Evolutionary conservation across 192 early-diverging fungal genomes (phyloP).

Genomic region (Backusella australiensis): DNA sequence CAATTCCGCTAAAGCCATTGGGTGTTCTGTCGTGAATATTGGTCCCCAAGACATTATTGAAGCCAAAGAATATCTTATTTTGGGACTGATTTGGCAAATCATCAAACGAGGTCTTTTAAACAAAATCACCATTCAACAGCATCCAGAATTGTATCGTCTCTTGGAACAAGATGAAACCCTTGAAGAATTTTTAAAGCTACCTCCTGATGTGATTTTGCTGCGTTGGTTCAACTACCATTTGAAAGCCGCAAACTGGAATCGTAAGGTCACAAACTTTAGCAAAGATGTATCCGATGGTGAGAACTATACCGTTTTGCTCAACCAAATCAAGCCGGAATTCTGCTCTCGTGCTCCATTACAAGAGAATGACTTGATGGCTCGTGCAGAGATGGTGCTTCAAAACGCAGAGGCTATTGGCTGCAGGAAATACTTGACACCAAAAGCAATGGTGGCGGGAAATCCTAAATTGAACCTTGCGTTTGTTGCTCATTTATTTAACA

Average conservation of each 20-base stretch:
- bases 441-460: conserved; percentile 93
- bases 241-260: conserved; percentile 84
- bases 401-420: conserved; percentile 92
- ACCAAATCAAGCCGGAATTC: conserved; percentile 81
- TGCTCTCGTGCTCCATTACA: conserved; percentile 84
- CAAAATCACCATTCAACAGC: conserved; percentile 97
- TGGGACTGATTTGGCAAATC: conserved; percentile 99
- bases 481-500: conserved; percentile 98
- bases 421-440: conserved; percentile 92
- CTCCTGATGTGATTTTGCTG: conserved; percentile 94
- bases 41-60: conserved; percentile 96
- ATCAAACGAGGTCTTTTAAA: conserved; percentile 96
- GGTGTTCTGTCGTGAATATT: conserved; percentile 98
- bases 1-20: conserved; percentile 99
- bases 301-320: conserved; percentile 92
- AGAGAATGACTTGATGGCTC: conserved; percentile 66
- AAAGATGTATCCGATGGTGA: conserved; percentile 93
- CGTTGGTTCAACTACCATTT: conserved; percentile 99
- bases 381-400: conserved; percentile 88
- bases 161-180: conserved; percentile 91
- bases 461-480: conserved; percentile 98
- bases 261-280: conserved; percentile 83
- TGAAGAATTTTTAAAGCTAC: conserved; percentile 91
- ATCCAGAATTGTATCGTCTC: conserved; percentile 96
- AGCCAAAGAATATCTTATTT: conserved; percentile 93